These are phyloP conservation scores for Dendrocalamus sinicus DNA, from an alignment of 176 grass and related monocot species.

Conservation along the genomic window DNA sequence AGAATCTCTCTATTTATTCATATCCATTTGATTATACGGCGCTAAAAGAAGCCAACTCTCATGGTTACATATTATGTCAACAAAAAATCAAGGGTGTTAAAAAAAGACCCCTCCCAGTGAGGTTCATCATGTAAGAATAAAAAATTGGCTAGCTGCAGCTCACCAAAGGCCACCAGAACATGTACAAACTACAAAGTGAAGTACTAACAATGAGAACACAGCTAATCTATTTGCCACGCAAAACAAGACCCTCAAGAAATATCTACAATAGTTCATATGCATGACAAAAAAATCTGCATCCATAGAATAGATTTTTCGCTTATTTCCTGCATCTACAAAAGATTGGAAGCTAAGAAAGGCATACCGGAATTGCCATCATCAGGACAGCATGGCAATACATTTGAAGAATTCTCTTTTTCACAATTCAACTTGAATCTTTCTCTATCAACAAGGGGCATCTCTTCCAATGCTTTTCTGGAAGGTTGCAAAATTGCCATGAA, in stretches of 20 bases:
- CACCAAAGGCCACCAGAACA: not conserved
- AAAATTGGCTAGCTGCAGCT: not conserved
- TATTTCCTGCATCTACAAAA: constrained; percentile 22
- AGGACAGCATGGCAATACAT: constrained; percentile 25
- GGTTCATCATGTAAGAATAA: not conserved
- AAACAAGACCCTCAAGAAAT: not conserved
- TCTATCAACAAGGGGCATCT: constrained; percentile 55
- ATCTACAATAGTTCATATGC: not conserved
- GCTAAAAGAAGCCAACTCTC: not conserved
- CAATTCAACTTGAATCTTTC: constrained; percentile 43
- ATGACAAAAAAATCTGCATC: constrained; percentile 11
- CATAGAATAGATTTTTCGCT: not conserved
- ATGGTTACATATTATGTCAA: not conserved
- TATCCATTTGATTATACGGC: not conserved
- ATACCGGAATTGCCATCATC: constrained; percentile 48
- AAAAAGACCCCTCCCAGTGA: not conserved
- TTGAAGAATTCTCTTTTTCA: constrained; percentile 45
- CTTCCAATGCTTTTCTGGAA: constrained; percentile 68
- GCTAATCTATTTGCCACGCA: not conserved
- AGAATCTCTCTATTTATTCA: constrained; percentile 8
- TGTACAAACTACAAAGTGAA: constrained; percentile 2
- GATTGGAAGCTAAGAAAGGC: not conserved
- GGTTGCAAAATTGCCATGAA: constrained; percentile 97
- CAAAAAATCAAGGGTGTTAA: not conserved
- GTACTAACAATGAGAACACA: not conserved